Base-by-base conservation (phyloP, 331 rosid species). In the Spiraea crenata region DNA sequence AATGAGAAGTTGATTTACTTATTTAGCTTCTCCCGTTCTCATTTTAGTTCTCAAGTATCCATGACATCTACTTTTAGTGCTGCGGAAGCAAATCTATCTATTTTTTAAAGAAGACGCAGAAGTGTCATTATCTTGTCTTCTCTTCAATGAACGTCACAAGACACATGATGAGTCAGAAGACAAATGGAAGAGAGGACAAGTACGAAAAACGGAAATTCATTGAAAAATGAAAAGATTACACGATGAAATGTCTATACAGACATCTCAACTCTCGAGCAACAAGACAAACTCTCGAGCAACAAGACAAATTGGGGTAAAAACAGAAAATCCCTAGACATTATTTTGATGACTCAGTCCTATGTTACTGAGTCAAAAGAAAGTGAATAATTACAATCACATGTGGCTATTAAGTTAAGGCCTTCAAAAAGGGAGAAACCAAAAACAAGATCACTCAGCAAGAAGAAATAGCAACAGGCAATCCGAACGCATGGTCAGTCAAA, bases 401-500 rank as follows among this genome's bases (percentile, higher is more conserved):
- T 45, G 17, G 37, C 11, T 57, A 42, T 45, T 25, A 37, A 55
- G 40, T 34, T 38, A 6, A 57, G 4, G 45, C 20, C 13, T 35
- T 13, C 31, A 25, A 7, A 59, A 38, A 31, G 15, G 10, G 59
- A 46, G 15, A 41, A 16, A 65, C 52, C 11, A 52, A 75, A 67
- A 11, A 48, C 39, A 71, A 69, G 57, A 63, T 10, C 74, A 76
- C 69, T 72, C 75, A 6, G 56, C 3, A 25, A 9, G 50, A 71
- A n/a, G 47, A 39, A 16, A 60, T 17, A 44, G 25, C 66, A 40
- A 51, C 15, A n/a, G 51, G 19, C 41, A 39, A 49, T 73, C 69
- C 14, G 74, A 75, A 59, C 63, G 64, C 45, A 37, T 37, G 57
- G 60, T 65, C 52, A 57, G 42, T 66, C 75, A 67, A 80, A 79